Base-by-base conservation (phyloP, 2,329 filamentous ascomycete genomes). In the Fusarium sp. region DNA sequence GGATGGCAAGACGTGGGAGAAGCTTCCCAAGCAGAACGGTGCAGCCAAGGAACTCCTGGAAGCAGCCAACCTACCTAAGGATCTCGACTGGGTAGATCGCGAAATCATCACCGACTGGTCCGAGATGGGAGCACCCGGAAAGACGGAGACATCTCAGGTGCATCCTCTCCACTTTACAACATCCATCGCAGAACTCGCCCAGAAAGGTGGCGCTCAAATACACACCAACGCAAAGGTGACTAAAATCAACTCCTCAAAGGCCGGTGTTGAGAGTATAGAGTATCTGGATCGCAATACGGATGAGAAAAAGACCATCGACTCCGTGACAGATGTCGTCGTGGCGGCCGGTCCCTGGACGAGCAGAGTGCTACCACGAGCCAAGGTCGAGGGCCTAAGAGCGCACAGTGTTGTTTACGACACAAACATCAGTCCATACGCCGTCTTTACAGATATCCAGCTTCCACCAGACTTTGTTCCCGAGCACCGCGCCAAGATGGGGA, bases 131-230 rank as follows among this genome's bases (percentile, higher is more conserved):
- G 70, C 75, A 2, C 81, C 82, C 3, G 90, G 88, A 4, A 87
- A 89, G 1, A 86, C 85, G 2, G 92, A 93, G 64, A 98, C 96
- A 2, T 92, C 96, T 0, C 96, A 99, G 79, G 95, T 98, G 4
- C 95, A 99, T 74, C 96, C 96, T 0, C 92, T 90, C 65, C 89
- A 93, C 44, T 98, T 99, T 76, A 98, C 96, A 1, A 95, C 88
- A 0, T 85, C 89, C 17, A 96, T 98, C 78, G 92, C 92, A 6
- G 82, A 88, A 41, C 84, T 97, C 14, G 94, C 95, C 0, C 81
- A 86, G 56, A 87, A 92, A 51, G 85, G 84, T 25, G 92, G 92
- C 4, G 88, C 86, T 68, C 86, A 90, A 22, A 84, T 97, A 53
- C 82, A 88, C 30, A 83, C 90, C 43, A 89, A 90, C 11, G 85